phyloP scores from a whole-genome alignment of 148 eudicot species.

The Arbutus unedo region DNA sequence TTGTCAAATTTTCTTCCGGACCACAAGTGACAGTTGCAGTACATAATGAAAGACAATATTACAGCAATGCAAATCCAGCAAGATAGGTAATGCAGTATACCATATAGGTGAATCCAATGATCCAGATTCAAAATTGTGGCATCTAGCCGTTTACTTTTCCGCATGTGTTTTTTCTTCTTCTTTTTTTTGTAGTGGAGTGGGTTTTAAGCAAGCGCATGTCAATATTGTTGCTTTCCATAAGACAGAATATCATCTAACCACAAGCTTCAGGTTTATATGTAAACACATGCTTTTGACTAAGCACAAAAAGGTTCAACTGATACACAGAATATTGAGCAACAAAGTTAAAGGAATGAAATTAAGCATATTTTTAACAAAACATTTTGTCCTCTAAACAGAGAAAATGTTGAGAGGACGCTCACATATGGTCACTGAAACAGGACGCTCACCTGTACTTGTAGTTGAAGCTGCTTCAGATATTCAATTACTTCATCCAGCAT shows the following conservation, averaged over 20 bases:
- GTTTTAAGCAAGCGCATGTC: not conserved
- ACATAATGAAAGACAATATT: not conserved
- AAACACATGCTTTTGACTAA: not conserved
- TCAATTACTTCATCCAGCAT: conserved; percentile 95
- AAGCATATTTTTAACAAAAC: not conserved
- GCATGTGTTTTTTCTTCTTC: not conserved
- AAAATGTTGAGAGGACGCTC: not conserved
- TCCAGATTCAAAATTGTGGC: not conserved
- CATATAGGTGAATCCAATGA: not conserved
- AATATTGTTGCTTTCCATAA: not conserved
- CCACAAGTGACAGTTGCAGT: not conserved
- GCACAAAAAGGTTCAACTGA: not conserved
- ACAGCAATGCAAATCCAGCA: not conserved
- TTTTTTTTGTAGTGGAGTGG: not conserved
- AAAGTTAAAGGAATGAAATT: not conserved
- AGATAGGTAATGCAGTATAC: not conserved
- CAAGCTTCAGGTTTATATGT: not conserved
- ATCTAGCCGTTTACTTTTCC: not conserved
- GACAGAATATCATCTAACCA: not conserved
- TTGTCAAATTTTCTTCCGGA: not conserved
- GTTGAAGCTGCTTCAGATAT: conserved; percentile 80
- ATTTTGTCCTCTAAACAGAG: not conserved
- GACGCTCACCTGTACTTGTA: conserved; percentile 71
- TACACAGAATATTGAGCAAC: not conserved
- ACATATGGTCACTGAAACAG: not conserved